phyloP scores from a whole-genome alignment of 1,284 basidiomycete genomes.

The Ganoderma multipileum region DNA sequence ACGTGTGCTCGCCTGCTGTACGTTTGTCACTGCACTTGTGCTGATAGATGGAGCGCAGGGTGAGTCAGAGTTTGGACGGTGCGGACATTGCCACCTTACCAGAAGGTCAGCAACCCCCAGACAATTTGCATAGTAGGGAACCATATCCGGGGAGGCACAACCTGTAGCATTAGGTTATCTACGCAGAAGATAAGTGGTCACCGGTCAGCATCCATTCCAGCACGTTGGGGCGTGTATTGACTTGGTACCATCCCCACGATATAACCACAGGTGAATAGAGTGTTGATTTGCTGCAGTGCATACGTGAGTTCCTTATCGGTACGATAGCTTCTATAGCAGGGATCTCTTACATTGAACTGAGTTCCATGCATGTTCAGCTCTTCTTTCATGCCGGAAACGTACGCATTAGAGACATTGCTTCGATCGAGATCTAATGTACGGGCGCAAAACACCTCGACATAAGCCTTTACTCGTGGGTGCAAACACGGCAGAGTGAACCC shows the following conservation, averaged over 20 bases:
- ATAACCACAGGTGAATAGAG: constrained; percentile 76
- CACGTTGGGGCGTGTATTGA: constrained; percentile 35
- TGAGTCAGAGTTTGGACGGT: not conserved
- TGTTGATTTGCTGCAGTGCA: constrained; percentile 63
- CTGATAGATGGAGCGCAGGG: constrained; percentile 39
- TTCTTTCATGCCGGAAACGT: constrained; percentile 86
- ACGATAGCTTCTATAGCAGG: not conserved
- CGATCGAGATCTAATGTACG: constrained; percentile 61
- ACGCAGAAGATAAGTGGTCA: not conserved
- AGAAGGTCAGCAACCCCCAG: constrained; percentile 71
- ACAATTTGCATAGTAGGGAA: constrained; percentile 69
- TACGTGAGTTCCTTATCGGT: not conserved
- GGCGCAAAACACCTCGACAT: not conserved
- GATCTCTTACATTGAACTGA: constrained; percentile 64
- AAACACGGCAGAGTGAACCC: constrained; percentile 26
- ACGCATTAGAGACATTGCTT: constrained; percentile 72
- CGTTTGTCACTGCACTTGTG: constrained; percentile 61
- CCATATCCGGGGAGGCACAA: constrained; percentile 69
- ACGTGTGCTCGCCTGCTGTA: constrained; percentile 56
- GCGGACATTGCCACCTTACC: constrained; percentile 43
- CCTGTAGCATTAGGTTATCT: constrained; percentile 72
- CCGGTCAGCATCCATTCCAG: not conserved
- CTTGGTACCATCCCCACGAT: constrained; percentile 78
- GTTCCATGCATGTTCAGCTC: constrained; percentile 75
- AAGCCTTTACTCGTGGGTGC: not conserved